Evolutionary conservation across 495 filamentous ascomycete genomes (phyloP).

Genomic region (Aspergillus cavernicola): DNA sequence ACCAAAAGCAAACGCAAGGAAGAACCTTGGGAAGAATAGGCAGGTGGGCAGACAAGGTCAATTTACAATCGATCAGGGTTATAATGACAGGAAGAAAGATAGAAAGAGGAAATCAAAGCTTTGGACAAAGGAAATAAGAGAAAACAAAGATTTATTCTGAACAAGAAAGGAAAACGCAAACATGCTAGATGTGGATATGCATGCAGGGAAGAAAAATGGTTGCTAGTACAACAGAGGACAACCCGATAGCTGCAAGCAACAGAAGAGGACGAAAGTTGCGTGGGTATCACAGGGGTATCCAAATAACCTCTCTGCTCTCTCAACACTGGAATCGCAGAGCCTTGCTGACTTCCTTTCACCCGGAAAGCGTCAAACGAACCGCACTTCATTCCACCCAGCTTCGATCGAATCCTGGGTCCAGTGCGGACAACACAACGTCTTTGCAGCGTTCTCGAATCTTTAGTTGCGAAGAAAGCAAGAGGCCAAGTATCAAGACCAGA

Average conservation of each 20-base stretch:
- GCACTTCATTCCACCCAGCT: conserved; percentile 14
- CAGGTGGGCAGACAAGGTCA: conserved; percentile 16
- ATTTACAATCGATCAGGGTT: conserved; percentile 39
- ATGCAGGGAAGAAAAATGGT: conserved; percentile 22
- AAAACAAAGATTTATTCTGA: conserved; percentile 31
- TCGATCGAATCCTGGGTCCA: conserved; percentile 10
- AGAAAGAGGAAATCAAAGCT: conserved; percentile 24
- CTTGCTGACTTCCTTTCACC: conserved; percentile 22
- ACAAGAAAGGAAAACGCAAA: conserved; percentile 16
- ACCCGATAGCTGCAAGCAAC: conserved; percentile 39
- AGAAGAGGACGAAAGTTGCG: conserved; percentile 38
- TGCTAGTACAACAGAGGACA: conserved; percentile 28
- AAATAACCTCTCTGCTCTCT: conserved; percentile 42
- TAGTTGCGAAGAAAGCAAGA: conserved; percentile 10
- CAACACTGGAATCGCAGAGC: conserved; percentile 24
- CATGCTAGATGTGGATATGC: conserved; percentile 35
- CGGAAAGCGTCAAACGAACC: conserved; percentile 20
- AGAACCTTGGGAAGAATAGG: conserved; percentile 5
- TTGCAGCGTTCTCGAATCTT: conserved; percentile 12
- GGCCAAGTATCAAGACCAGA: conserved; percentile 13
- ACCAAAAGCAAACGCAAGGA: conserved; percentile 8
- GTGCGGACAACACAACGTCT: conserved; percentile 6
- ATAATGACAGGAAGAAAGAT: conserved; percentile 38
- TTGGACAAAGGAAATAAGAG: conserved; percentile 26
- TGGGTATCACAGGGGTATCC: conserved; percentile 46